Conservation (phyloP, 768 basidiomycete species). For the Kondoa malvinella region DNA sequence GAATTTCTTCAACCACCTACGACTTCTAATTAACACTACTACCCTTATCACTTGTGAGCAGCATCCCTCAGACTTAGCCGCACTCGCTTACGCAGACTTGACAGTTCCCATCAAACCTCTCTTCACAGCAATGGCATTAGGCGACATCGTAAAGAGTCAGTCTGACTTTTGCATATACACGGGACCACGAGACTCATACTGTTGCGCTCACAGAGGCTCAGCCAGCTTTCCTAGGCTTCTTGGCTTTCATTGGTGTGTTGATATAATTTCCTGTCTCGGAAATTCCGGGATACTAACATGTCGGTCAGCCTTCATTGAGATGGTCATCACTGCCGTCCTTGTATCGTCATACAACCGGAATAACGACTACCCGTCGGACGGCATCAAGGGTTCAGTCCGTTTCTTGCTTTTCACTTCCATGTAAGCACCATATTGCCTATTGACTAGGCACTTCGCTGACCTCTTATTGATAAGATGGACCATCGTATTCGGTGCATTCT, state of each 20-base stretch:
- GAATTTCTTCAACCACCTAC: too few relatives aligned
- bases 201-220: not conserved
- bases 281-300: not conserved
- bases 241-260: not conserved
- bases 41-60: too few relatives aligned
- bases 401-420: not conserved
- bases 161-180: not conserved
- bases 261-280: not conserved
- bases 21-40: too few relatives aligned
- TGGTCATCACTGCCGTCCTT: constrained; percentile 18
- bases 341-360: constrained; percentile 9
- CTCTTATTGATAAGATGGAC: constrained; percentile 8
- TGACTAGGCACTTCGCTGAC: constrained; percentile 8
- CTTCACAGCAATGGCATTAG: not conserved
- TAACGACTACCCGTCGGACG: not conserved
- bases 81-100: too few relatives aligned
- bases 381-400: not conserved
- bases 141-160: not conserved
- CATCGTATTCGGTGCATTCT: constrained; percentile 11
- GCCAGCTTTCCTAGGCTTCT: not conserved
- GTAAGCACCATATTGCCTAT: not conserved
- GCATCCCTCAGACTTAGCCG: too few relatives aligned
- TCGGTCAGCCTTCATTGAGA: constrained; percentile 17
- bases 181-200: not conserved
- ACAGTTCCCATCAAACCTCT: too few relatives aligned